Conservation (phyloP, 768 basidiomycete species). For the Fomitopsis serialis region DNA sequence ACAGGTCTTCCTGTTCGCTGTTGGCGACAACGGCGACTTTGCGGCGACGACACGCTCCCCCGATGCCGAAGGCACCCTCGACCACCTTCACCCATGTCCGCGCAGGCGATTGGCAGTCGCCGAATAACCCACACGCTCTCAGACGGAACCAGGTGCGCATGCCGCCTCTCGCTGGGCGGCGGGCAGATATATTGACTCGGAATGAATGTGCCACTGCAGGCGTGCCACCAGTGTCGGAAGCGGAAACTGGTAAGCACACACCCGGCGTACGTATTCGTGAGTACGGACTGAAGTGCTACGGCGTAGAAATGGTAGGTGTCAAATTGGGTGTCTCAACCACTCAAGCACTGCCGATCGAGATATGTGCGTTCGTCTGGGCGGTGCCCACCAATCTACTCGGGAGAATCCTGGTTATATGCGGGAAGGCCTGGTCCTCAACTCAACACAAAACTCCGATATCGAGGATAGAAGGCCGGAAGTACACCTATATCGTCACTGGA, state of each 20-base stretch:
- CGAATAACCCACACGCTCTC: conserved; percentile 14
- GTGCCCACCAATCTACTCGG: background rate
- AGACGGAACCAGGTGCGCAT: conserved; percentile 27
- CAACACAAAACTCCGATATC: too few species aligned
- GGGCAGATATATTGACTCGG: background rate
- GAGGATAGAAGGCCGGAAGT: too few species aligned
- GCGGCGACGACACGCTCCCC: background rate
- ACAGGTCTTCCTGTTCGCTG: background rate
- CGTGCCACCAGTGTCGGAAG: conserved; percentile 56
- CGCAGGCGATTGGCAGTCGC: background rate
- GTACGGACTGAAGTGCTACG: conserved; percentile 13
- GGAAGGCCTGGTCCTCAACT: too few species aligned
- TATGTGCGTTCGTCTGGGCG: too few species aligned
- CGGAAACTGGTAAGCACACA: conserved; percentile 45
- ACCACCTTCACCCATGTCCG: conserved; percentile 4
- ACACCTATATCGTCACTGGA: too few species aligned
- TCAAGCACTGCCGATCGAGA: too few species aligned
- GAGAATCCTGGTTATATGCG: too few species aligned
- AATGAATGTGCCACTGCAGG: conserved; percentile 13
- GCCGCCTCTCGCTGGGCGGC: background rate
- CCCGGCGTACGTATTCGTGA: background rate
- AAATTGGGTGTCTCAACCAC: background rate
- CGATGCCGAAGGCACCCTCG: conserved; percentile 14
- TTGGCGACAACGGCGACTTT: background rate
- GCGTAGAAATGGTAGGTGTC: conserved; percentile 44